These are phyloP conservation scores for Candida berthetii DNA, from an alignment of 805 yeast genomes.

Conservation along the genomic window DNA sequence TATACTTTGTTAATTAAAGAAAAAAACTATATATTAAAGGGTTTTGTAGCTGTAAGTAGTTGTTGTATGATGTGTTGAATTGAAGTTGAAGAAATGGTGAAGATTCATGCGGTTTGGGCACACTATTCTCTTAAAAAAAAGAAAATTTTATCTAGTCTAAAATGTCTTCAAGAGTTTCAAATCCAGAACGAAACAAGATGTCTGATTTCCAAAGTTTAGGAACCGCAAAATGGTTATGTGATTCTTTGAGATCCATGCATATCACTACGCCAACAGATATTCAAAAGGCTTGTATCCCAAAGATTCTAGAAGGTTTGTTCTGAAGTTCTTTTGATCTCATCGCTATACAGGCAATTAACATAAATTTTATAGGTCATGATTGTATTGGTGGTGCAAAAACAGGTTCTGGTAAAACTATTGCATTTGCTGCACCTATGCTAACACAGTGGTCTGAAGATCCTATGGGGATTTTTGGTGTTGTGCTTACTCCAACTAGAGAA, in stretches of 20 bases:
- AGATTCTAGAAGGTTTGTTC: conserved; percentile 66
- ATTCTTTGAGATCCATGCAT: conserved; percentile 74
- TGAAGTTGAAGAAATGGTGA: too few relatives aligned
- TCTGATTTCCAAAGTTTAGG: conserved; percentile 56
- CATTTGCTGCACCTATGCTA: conserved; percentile 97
- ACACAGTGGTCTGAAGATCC: conserved; percentile 96
- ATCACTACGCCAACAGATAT: conserved; percentile 81
- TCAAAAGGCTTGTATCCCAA: conserved; percentile 85
- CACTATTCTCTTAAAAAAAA: too few relatives aligned
- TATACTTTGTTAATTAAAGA: not conserved
- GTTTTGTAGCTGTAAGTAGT: too few relatives aligned
- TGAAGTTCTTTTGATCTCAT: too few relatives aligned
- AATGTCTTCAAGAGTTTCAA: too few relatives aligned
- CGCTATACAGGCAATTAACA: too few relatives aligned
- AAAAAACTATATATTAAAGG: too few relatives aligned
- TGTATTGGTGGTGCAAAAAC: conserved; percentile 99
- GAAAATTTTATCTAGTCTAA: not conserved
- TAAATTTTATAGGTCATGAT: conserved; percentile 44
- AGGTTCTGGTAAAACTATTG: conserved; percentile 96
- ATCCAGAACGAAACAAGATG: conserved; percentile 1
- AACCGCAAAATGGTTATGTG: conserved; percentile 80
- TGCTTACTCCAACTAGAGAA: conserved; percentile 90
- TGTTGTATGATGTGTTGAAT: too few relatives aligned
- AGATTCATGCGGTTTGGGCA: not conserved
- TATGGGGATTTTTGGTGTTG: conserved; percentile 81